phyloP scores from a whole-genome alignment of 768 basidiomycete genomes.

The Auricularia sp. region DNA sequence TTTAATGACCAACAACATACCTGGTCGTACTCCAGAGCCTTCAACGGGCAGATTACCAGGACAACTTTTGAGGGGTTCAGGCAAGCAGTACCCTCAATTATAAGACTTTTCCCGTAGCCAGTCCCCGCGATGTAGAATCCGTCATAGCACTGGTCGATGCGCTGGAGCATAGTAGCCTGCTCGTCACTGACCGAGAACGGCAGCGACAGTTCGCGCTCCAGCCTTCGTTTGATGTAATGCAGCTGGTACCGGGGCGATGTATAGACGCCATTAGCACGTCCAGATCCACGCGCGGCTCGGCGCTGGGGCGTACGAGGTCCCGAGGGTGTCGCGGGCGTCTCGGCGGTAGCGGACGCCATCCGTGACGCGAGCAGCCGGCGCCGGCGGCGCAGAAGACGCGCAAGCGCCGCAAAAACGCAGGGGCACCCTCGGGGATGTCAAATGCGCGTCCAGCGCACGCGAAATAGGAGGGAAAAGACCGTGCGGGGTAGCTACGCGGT shows the following conservation, averaged over 20 bases:
- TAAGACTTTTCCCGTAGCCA: slow-evolving; percentile 21
- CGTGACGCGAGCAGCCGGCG: too few relatives aligned
- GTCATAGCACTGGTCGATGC: neutral
- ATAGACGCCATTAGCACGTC: neutral
- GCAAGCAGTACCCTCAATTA: slow-evolving; percentile 20
- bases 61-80: slow-evolving; percentile 10
- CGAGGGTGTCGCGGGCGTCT: too few relatives aligned
- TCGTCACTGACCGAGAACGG: neutral
- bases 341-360: too few relatives aligned
- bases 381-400: too few relatives aligned
- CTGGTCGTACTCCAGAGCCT: slow-evolving; percentile 23
- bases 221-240: neutral
- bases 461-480: too few relatives aligned
- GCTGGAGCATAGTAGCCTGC: neutral
- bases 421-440: too few relatives aligned
- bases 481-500: too few relatives aligned
- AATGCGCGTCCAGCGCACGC: too few relatives aligned
- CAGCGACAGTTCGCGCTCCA: neutral
- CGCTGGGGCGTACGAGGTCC: too few relatives aligned
- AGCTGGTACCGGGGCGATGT: neutral
- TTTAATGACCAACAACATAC: slow-evolving; percentile 4
- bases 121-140: slow-evolving; percentile 13
- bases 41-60: slow-evolving; percentile 21
- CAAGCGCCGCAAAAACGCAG: too few relatives aligned
- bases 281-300: too few relatives aligned